Evolutionary conservation across 495 filamentous ascomycete species (phyloP).

Genomic region (Penicillium macrosclerotiorum): DNA sequence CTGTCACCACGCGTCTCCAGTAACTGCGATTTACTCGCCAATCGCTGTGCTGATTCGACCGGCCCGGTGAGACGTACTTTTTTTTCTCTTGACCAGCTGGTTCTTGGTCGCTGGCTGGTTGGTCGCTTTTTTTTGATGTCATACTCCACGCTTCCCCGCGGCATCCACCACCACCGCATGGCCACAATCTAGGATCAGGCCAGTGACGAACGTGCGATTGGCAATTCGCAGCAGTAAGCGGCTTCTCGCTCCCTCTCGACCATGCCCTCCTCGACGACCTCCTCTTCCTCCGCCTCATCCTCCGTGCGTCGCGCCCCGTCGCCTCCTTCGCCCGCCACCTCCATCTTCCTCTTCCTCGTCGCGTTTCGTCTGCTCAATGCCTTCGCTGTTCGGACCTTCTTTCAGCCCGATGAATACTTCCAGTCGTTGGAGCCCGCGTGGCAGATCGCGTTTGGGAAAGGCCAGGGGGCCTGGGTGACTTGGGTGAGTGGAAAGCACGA

Average conservation of each 20-base stretch:
- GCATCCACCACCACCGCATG: constrained; percentile 10
- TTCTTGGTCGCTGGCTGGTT: not conserved
- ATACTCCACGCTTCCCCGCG: constrained; percentile 3
- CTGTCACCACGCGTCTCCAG: constrained; percentile 1
- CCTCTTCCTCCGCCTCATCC: constrained; percentile 14
- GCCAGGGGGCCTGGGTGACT: constrained; percentile 87
- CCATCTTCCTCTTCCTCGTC: constrained; percentile 62
- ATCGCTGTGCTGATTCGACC: constrained; percentile 1
- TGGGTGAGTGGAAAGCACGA: constrained; percentile 62
- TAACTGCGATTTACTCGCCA: constrained; percentile 1
- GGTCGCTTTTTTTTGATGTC: constrained; percentile 3
- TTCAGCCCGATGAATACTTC: constrained; percentile 99
- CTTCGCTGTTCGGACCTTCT: constrained; percentile 85
- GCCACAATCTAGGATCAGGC: constrained; percentile 2
- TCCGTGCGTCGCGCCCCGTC: constrained; percentile 16
- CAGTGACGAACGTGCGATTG: not conserved
- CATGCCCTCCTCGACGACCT: constrained; percentile 13
- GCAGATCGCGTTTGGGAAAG: constrained; percentile 76
- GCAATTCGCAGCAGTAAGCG: not conserved
- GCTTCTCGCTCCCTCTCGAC: not conserved
- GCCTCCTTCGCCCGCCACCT: constrained; percentile 10
- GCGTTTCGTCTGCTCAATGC: constrained; percentile 82
- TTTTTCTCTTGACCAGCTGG: not conserved
- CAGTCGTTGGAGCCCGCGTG: constrained; percentile 96
- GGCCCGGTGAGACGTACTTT: constrained; percentile 3